A percentile compares a stretch with the other conserved stretches of the same genome.
These are phyloP conservation scores for Daldinia vernicosa DNA, from an alignment of 495 filamentous ascomycete species.

Conservation along the genomic window DNA sequence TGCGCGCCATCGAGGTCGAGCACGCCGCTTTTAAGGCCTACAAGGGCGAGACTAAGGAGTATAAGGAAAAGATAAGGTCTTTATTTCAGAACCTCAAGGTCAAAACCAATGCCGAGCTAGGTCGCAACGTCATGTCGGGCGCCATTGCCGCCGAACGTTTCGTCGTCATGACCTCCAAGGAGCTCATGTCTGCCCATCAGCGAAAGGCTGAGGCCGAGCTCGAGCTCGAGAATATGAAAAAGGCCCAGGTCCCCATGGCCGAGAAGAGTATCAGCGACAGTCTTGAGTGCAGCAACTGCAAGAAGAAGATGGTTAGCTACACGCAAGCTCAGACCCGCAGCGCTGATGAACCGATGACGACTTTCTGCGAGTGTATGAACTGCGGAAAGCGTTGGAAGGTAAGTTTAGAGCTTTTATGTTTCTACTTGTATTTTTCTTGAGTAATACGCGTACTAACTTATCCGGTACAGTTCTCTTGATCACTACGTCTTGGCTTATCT, in stretches of 20 bases:
- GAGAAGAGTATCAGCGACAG: conserved; percentile 87
- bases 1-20: conserved; percentile 77
- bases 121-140: conserved; percentile 75
- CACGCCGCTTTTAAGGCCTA: conserved; percentile 70
- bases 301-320: conserved; percentile 92
- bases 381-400: conserved; percentile 84
- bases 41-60: conserved; percentile 73
- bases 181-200: conserved; percentile 66
- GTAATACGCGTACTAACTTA: background rate
- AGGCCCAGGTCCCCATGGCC: conserved; percentile 88
- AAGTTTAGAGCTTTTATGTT: conserved; percentile 34
- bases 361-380: conserved; percentile 78
- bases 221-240: conserved; percentile 91
- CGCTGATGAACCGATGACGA: conserved; percentile 92
- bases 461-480: conserved; percentile 28
- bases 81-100: conserved; percentile 94
- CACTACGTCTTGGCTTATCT: conserved; percentile 4
- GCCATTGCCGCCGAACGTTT: conserved; percentile 76
- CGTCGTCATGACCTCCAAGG: conserved; percentile 66
- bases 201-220: conserved; percentile 72
- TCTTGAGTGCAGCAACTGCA: conserved; percentile 88
- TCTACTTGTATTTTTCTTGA: conserved; percentile 5
- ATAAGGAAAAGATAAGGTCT: conserved; percentile 86
- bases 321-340: conserved; percentile 94
- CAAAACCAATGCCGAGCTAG: conserved; percentile 80